These are phyloP conservation scores for Pseudonitzschia delicatissima DNA, from an alignment of 108 stramenopile species.

Conservation along the genomic window DNA sequence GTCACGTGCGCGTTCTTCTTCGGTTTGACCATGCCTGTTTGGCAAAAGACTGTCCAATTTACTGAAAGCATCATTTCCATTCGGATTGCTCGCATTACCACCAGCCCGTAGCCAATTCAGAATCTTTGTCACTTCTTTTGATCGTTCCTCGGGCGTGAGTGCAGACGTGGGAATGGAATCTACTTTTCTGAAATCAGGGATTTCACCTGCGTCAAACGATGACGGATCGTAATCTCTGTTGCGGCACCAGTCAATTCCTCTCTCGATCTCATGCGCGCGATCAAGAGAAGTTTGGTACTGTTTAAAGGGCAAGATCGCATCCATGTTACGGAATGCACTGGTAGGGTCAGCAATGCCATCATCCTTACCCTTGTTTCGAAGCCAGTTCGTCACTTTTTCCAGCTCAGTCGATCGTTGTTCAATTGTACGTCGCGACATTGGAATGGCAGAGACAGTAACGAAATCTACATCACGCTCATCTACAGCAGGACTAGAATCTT, in stretches of 20 bases:
- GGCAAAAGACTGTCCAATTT: constrained; percentile 25
- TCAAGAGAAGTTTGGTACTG: constrained; percentile 24
- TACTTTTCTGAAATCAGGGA: constrained; percentile 1
- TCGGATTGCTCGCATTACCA: not conserved
- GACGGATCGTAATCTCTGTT: not conserved
- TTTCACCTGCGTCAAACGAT: not conserved
- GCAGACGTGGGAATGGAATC: constrained; percentile 1
- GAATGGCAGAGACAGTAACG: not conserved
- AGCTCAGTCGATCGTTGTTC: constrained; percentile 14
- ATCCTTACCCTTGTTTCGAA: constrained; percentile 23
- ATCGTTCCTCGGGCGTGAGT: constrained; percentile 20
- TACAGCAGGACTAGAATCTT: constrained; percentile 14
- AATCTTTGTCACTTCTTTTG: constrained; percentile 2
- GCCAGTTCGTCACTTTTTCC: constrained; percentile 26
- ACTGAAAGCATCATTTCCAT: constrained; percentile 16
- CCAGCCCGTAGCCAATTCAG: constrained; percentile 39
- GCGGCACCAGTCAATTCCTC: constrained; percentile 37
- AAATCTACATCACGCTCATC: constrained; percentile 4
- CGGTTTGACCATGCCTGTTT: constrained; percentile 24
- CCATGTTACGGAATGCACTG: constrained; percentile 22
- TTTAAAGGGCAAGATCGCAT: constrained; percentile 22
- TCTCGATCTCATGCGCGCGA: constrained; percentile 32
- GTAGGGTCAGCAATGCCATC: constrained; percentile 14
- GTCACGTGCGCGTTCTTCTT: constrained; percentile 21
- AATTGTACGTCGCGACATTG: constrained; percentile 15